These are phyloP conservation scores for Pseudogymnoascus sp. DNA, from an alignment of 2,329 filamentous ascomycete species.

Conservation along the genomic window DNA sequence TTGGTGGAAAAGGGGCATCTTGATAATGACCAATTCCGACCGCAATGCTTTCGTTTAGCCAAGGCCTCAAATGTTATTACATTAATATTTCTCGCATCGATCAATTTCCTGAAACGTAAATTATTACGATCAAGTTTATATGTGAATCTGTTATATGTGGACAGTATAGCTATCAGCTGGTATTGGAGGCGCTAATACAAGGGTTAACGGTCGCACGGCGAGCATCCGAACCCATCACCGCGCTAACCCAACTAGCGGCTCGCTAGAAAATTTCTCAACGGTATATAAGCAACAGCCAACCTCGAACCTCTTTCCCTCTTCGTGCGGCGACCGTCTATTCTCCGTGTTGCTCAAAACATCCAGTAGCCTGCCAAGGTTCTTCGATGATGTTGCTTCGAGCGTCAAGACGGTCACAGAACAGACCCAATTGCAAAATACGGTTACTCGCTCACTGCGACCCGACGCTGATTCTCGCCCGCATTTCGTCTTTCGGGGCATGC, in stretches of 20 bases:
- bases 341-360: slow-evolving; percentile 32
- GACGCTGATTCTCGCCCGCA: slow-evolving; percentile 33
- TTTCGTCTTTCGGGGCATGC: slow-evolving; percentile 37
- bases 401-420: slow-evolving; percentile 34
- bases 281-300: background rate
- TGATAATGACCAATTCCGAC: background rate
- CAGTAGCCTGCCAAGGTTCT: slow-evolving; percentile 15
- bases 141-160: background rate
- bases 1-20: background rate
- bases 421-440: slow-evolving; percentile 68
- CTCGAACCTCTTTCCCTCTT: slow-evolving; percentile 20
- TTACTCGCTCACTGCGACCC: slow-evolving; percentile 44
- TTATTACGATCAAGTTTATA: background rate
- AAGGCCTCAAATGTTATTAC: background rate
- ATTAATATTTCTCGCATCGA: background rate
- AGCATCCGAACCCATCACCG: background rate
- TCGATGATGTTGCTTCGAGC: slow-evolving; percentile 29
- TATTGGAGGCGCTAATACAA: background rate
- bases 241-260: background rate
- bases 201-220: background rate
- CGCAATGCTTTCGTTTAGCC: background rate
- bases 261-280: slow-evolving; percentile 1
- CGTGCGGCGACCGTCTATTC: slow-evolving; percentile 30
- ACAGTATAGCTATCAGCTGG: background rate
- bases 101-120: background rate